Percentiles rank a stretch among this genome's conserved stretches.
Evolutionary conservation across 345 rosid species (phyloP).

Genomic region (Eucalyptus marginata): DNA sequence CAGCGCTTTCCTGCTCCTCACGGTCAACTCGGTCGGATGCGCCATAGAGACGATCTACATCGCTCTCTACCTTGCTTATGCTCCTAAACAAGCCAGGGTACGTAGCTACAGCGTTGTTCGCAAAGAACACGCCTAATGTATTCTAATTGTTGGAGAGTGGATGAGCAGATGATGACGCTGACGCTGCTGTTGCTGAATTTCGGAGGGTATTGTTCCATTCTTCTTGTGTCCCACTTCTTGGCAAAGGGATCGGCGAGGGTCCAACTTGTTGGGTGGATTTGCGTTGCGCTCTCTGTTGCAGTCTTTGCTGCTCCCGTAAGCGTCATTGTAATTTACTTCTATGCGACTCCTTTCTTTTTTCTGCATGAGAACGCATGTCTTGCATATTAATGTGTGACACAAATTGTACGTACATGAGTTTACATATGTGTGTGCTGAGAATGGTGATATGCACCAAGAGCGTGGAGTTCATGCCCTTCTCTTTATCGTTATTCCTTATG

Average conservation of each 20-base stretch:
- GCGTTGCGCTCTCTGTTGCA: slow-evolving; percentile 46
- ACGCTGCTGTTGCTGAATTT: slow-evolving; percentile 45
- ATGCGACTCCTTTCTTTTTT: not conserved
- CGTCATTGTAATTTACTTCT: slow-evolving; percentile 30
- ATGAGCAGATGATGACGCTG: slow-evolving; percentile 43
- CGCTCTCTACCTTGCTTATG: slow-evolving; percentile 44
- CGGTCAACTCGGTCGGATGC: slow-evolving; percentile 79
- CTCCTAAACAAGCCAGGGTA: slow-evolving; percentile 49
- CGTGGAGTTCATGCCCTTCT: slow-evolving; percentile 36
- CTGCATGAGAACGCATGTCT: not conserved
- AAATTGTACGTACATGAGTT: not conserved
- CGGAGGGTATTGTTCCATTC: slow-evolving; percentile 32
- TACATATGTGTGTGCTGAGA: not conserved
- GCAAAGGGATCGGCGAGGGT: slow-evolving; percentile 1
- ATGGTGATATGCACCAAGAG: slow-evolving; percentile 9
- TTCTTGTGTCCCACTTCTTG: slow-evolving; percentile 32
- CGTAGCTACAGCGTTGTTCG: not conserved
- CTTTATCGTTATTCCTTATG: slow-evolving; percentile 18
- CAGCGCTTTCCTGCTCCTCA: slow-evolving; percentile 54
- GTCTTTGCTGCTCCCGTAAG: slow-evolving; percentile 83
- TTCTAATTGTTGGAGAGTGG: not conserved
- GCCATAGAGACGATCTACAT: slow-evolving; percentile 58
- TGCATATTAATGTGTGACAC: not conserved
- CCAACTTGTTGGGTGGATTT: slow-evolving; percentile 72
- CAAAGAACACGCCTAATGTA: not conserved